Base-by-base conservation (phyloP, 441 rosid genomes). In the Viola pubescens region DNA sequence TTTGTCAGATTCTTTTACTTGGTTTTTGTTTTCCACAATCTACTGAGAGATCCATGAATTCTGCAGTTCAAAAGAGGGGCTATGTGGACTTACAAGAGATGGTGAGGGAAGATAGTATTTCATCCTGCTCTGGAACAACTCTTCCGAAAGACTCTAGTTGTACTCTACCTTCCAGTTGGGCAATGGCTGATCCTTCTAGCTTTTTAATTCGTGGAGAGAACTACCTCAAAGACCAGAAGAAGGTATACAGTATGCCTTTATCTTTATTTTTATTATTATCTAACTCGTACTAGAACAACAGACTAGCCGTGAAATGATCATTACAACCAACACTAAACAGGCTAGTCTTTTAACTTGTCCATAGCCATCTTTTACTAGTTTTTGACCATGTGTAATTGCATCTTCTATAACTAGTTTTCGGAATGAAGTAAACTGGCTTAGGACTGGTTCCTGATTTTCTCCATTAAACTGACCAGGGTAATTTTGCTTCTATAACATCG, bases 51-150 rank as follows among this genome's bases (percentile, higher is more conserved):
- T 45, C 58, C n/a, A 12, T 77, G 45, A 10, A 42, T 64, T 40
- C 52, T 62, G 63, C 81, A 92, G 98, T 86, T 75, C 96, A 92
- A 61, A 92, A 87, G 80, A 86, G 83, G 76, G 97, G 97, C 66
- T 92, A 89, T 69, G 76, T 86, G 66, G 98, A 92, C 79, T 77
- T 92, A 59, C 91, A 92, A 57, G 97, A 88, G 66, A 79, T 69
- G 74, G 58, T 53, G 37, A 80, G 76, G 76, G 97, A 83, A 67
- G 95, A 87, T 62, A 74, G 66, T 56, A 34, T 47, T 26, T 74
- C 79, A 53, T 89, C 86, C 77, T 75, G 80, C 71, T 89, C 86
- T 69, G 97, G 97, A 72, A 73, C 79, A 62, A 92, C 97, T 47
- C 97, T 92, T 66, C 89, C 83, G 52, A 77, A 77, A 64, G 98